These are phyloP conservation scores for Exophiala spinifera DNA, from an alignment of 2,329 filamentous ascomycete species.

Conservation along the genomic window DNA sequence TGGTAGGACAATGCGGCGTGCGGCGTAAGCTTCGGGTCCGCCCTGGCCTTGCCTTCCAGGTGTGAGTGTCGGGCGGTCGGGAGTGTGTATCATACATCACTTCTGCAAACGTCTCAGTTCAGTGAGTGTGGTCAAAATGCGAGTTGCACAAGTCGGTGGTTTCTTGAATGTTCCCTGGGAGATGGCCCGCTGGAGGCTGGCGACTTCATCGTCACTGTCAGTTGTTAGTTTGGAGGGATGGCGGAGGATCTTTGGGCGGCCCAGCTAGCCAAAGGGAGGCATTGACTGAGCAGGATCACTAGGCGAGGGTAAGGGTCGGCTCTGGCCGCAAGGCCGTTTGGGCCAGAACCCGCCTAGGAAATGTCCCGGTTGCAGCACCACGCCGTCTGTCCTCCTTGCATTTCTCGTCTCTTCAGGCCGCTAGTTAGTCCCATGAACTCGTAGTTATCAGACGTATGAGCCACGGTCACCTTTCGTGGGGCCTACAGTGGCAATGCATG, in stretches of 20 bases:
- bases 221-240: too few species aligned
- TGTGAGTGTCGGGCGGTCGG: too few species aligned
- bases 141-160: not conserved
- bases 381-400: not conserved
- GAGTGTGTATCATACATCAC: too few species aligned
- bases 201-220: too few species aligned
- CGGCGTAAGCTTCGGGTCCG: not conserved
- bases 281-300: not conserved
- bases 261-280: not conserved
- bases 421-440: not conserved
- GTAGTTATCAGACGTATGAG: not conserved
- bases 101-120: too few species aligned
- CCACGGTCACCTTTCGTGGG: not conserved
- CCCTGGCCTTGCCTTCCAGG: not conserved
- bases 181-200: too few species aligned
- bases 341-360: not conserved
- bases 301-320: constrained; percentile 12
- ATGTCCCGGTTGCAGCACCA: not conserved
- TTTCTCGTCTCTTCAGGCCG: not conserved
- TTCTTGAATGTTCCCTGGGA: too few species aligned
- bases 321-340: constrained; percentile 8
- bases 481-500: not conserved
- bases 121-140: not conserved
- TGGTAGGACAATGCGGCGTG: too few species aligned
- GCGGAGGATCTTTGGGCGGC: not conserved